A percentile compares a stretch with the other conserved stretches of the same genome.
These are phyloP conservation scores for Proliferodiscus dingleyae DNA, from an alignment of 2,329 filamentous ascomycete genomes.

Conservation along the genomic window DNA sequence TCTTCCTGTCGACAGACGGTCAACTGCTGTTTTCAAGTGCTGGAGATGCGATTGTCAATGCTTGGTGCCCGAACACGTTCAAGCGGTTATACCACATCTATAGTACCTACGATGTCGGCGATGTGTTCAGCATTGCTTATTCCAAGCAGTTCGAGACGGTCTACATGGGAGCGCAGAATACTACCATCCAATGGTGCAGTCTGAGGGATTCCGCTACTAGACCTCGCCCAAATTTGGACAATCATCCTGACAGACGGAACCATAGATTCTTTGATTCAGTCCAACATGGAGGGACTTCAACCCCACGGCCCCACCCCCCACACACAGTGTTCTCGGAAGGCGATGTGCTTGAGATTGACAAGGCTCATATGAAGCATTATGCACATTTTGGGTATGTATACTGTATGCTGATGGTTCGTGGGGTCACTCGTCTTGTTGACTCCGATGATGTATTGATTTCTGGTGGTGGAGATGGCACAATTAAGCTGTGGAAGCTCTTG, in stretches of 20 bases:
- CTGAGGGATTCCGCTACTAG: constrained; percentile 58
- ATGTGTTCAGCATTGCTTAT: constrained; percentile 93
- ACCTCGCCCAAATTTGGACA: constrained; percentile 57
- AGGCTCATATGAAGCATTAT: constrained; percentile 76
- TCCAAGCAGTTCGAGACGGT: constrained; percentile 74
- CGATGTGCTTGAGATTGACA: constrained; percentile 73
- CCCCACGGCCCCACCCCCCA: constrained; percentile 53
- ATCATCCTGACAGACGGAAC: constrained; percentile 70
- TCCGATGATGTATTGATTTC: constrained; percentile 80
- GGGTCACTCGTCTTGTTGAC: constrained; percentile 61
- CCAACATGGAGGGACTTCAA: constrained; percentile 74
- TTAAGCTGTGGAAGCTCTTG: constrained; percentile 82
- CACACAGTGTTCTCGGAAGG: constrained; percentile 48
- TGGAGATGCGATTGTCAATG: constrained; percentile 89
- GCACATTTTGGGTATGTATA: constrained; percentile 95
- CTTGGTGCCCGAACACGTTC: constrained; percentile 79
- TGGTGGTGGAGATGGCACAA: constrained; percentile 86
- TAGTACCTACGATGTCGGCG: constrained; percentile 88
- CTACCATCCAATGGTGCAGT: constrained; percentile 88
- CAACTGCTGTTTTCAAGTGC: constrained; percentile 82
- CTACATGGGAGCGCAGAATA: constrained; percentile 91
- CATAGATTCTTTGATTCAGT: constrained; percentile 95
- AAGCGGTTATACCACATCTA: constrained; percentile 82
- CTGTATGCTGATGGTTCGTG: constrained; percentile 83
- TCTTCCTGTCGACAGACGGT: constrained; percentile 73